Percentiles rank a stretch among this genome's conserved stretches.
Evolutionary conservation across 2,329 filamentous ascomycete species (phyloP).

Genomic region (Calonectria pseudoreteaudii): DNA sequence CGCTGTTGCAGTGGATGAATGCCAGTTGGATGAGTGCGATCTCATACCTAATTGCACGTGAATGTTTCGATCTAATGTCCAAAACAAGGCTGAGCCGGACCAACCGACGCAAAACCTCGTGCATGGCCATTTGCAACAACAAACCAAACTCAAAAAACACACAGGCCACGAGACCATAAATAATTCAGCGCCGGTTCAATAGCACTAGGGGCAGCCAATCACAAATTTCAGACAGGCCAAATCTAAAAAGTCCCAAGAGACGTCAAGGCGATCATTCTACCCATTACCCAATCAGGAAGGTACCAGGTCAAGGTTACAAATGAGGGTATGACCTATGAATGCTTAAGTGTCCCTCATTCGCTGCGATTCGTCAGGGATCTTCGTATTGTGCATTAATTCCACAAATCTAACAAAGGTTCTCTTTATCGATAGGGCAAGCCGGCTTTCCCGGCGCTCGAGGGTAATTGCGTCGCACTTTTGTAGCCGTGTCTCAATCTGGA

Average conservation of each 20-base stretch:
- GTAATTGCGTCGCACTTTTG: neutral
- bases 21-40: neutral
- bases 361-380: neutral
- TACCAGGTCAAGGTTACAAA: neutral
- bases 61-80: neutral
- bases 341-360: neutral
- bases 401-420: slow-evolving; percentile 1
- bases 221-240: neutral
- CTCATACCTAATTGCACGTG: neutral
- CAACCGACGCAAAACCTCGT: neutral
- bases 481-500: neutral
- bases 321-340: neutral
- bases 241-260: neutral
- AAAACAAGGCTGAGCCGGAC: neutral
- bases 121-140: neutral
- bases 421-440: neutral
- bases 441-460: neutral
- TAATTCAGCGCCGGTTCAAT: neutral
- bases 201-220: neutral
- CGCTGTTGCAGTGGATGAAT: neutral
- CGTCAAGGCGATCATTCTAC: neutral
- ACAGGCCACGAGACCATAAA: neutral
- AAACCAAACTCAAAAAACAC: neutral
- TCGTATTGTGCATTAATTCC: neutral
- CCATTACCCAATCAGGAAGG: neutral